Base-by-base conservation (phyloP, 2,329 filamentous ascomycete species). In the Fusarium pininemorale region DNA sequence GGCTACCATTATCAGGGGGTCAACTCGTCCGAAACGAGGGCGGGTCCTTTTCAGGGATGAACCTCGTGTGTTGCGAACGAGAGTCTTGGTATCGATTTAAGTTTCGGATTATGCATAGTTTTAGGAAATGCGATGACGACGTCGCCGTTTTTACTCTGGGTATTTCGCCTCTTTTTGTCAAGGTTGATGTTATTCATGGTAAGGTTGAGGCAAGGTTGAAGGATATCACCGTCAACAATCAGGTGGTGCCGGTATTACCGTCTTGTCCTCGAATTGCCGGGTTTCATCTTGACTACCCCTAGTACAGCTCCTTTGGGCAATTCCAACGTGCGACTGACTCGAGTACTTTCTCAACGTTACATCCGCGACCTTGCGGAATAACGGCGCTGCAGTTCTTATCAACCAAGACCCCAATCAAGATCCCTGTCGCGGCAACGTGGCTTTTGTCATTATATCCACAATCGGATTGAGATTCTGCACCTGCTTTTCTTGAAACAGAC, bases 1-100 rank as follows among this genome's bases (percentile, higher is more conserved):
- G 22, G n/a, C 22, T 50, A 3, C 41, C 62, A 38, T 66, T 47
- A 39, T n/a, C 20, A 53, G 63, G 47, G 53, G 55, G 50, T 35
- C 30, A 37, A 57, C 65, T 26, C n/a, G 56, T 48, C 39, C 39
- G 63, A 67, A 67, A 67, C 65, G 50, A 18, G 26, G 62, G 65
- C 53, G 53, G 63, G 65, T 28, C 39, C 6, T 35, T 35, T 16
- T 14, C 63, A 53, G 38, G 63, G 63, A 28, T 51, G 45, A 41
- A 45, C 38, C 63, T 28, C 44, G 62, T 38, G 42, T 38, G 32
- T 37, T 51, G 42, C 30, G 50, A 53, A 20, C 30, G 30, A 22
- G 39, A n/a, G 56, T n/a, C 42, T 51, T 30, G 32, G 32, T 37
- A 22, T 20, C 37, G 12, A 50, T 38, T 51, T 38, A n/a, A 58